phyloP scores from a whole-genome alignment of 345 rosid species.

The Angophora floribunda region DNA sequence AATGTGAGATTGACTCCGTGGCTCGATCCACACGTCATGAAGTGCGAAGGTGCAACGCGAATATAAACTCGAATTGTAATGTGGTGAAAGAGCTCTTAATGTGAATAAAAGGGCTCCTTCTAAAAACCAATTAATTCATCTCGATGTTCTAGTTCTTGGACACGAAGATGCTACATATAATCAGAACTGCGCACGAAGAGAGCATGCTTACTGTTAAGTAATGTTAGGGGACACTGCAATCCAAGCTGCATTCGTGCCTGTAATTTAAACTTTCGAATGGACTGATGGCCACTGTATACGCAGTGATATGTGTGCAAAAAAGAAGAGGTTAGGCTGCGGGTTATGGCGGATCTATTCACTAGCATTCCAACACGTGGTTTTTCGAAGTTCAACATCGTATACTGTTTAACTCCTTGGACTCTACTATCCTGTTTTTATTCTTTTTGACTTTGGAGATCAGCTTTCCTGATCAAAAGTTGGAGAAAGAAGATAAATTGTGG shows the following conservation, averaged over 20 bases:
- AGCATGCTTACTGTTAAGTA: background rate
- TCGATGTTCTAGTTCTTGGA: background rate
- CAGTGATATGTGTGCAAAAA: background rate
- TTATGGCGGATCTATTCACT: background rate
- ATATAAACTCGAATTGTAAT: background rate
- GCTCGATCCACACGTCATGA: background rate
- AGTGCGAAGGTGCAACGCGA: background rate
- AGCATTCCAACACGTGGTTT: background rate
- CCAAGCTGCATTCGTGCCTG: background rate
- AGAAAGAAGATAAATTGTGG: background rate
- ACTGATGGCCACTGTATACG: background rate
- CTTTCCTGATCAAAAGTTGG: background rate
- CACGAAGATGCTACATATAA: background rate
- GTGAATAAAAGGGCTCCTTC: background rate
- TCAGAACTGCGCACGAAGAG: background rate
- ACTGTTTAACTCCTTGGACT: background rate
- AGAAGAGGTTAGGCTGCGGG: background rate
- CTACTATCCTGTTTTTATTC: background rate
- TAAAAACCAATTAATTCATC: background rate
- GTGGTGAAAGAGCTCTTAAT: background rate
- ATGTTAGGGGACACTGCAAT: background rate
- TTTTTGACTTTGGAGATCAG: background rate
- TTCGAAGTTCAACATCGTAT: background rate
- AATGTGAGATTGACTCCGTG: background rate
- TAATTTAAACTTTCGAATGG: background rate